phyloP scores from a whole-genome alignment of 2,329 filamentous ascomycete genomes.

The Neocatenulostroma microsporum region DNA sequence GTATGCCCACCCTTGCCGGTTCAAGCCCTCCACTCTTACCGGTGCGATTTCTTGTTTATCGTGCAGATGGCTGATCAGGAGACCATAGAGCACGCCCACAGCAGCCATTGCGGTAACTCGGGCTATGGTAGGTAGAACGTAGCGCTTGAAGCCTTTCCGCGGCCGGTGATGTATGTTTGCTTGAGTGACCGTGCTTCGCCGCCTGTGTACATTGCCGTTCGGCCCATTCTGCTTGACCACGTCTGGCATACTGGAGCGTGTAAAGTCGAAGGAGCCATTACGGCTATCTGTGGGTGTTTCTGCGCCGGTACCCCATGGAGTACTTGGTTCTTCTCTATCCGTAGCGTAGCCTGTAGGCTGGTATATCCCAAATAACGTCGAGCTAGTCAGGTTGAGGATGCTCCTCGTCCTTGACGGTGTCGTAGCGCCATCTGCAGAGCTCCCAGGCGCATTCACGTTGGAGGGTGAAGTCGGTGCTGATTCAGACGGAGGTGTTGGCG shows the following conservation, averaged over 20 bases:
- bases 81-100: slow-evolving; percentile 75
- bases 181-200: slow-evolving; percentile 19
- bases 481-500: slow-evolving; percentile 20
- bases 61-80: slow-evolving; percentile 72
- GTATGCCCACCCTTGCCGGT: slow-evolving; percentile 56
- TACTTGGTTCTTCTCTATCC: slow-evolving; percentile 42
- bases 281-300: slow-evolving; percentile 51
- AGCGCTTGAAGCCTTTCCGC: slow-evolving; percentile 21
- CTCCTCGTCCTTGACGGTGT: slow-evolving; percentile 61
- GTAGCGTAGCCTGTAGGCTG: slow-evolving; percentile 53
- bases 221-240: slow-evolving; percentile 16
- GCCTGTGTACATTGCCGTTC: slow-evolving; percentile 14
- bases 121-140: slow-evolving; percentile 37
- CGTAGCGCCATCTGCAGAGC: slow-evolving; percentile 28
- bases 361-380: slow-evolving; percentile 89
- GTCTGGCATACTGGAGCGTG: slow-evolving; percentile 17
- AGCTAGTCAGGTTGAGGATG: slow-evolving; percentile 76
- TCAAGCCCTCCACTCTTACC: slow-evolving; percentile 51
- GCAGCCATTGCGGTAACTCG: slow-evolving; percentile 55
- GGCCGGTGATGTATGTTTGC: slow-evolving; percentile 11
- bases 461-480: slow-evolving; percentile 8
- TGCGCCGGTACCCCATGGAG: slow-evolving; percentile 69
- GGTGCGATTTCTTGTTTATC: slow-evolving; percentile 57
- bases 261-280: slow-evolving; percentile 20
- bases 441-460: slow-evolving; percentile 9